Evolutionary conservation across 495 filamentous ascomycete species (phyloP).

Genomic region (Polyplosphaeria fusca): DNA sequence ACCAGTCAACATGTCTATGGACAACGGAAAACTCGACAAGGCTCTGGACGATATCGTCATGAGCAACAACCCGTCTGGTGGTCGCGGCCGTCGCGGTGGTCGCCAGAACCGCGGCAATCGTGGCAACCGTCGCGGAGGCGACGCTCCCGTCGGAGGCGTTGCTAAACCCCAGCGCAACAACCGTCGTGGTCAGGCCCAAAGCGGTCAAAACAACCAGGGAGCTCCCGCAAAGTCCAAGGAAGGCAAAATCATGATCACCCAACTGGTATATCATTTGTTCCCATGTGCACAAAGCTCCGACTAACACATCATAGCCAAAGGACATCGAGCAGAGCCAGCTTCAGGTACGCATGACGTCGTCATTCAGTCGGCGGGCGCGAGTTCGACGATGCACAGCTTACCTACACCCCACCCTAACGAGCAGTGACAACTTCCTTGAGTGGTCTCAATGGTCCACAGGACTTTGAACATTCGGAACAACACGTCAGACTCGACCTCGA

Average conservation of each 20-base stretch:
- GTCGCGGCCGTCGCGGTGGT: constrained; percentile 50
- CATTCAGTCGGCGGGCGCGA: constrained; percentile 10
- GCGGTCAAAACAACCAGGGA: constrained; percentile 52
- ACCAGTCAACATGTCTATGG: constrained; percentile 39
- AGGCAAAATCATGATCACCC: constrained; percentile 89
- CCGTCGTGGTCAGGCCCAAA: too few relatives aligned
- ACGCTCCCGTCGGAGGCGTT: constrained; percentile 79
- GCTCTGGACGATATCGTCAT: constrained; percentile 95
- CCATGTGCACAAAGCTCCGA: neutral
- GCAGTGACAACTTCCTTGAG: too few relatives aligned
- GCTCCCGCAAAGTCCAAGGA: constrained; percentile 56
- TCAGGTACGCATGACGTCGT: constrained; percentile 86
- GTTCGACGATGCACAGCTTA: constrained; percentile 22
- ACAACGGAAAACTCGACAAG: constrained; percentile 89
- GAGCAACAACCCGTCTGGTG: too few relatives aligned
- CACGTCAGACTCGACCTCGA: too few relatives aligned
- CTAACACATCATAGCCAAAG: constrained; percentile 70
- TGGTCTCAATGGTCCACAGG: too few relatives aligned
- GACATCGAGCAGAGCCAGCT: constrained; percentile 94
- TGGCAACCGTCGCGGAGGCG: constrained; percentile 40
- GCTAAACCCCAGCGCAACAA: constrained; percentile 76
- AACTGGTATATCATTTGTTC: constrained; percentile 66
- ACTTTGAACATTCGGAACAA: too few relatives aligned
- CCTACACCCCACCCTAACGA: neutral
- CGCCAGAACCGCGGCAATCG: constrained; percentile 52